Base-by-base conservation (phyloP, 208 protist species). In the Trypanosoma rangeli region DNA sequence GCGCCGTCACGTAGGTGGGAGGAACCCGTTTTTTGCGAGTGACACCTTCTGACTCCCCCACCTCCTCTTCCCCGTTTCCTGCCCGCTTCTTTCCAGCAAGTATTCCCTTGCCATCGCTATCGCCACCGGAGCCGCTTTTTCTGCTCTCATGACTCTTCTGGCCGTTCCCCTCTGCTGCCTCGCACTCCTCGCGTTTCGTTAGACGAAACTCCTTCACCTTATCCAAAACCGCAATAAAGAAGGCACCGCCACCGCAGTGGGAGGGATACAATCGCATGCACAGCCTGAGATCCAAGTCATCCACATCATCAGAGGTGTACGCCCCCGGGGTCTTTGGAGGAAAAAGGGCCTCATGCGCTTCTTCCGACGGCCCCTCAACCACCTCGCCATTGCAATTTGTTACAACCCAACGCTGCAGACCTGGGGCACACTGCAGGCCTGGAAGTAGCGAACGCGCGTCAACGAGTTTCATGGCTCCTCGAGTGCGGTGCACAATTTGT, bases 221-320 rank as follows among this genome's bases (percentile, higher is more conserved):
- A 61, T 94, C 83, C 5, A 99, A 76, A 31, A 98, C 94, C 10
- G 98, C 96, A 22, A 99, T 90, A 75, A 99, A 99, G 87, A 99
- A 99, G 56, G 97, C 97, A 48, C 98, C 98, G 55, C 94, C 97
- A 58, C 98, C 90, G 76, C 97, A 95, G 64, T 96, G 73, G 39
- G 94, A 96, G 24, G 98, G 97, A 42, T 98, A 85, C 12, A 99
- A 70, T 28, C 98, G 89, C 84, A 98, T 92, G 70, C 92, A 97
- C n/a, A 82, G 73, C 42, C 90, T 64, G 13, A 98, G 75, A 62
- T 97, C 86, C 18, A 94, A 56, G 7, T 42, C 29, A 35, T 70
- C 73, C 18, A 92, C 86, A 0, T 79, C 80, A 13, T 84, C 68
- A 16, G 82, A 82, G 7, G 68, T 70, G 60, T 96, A 96, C 46